Evolutionary conservation across 23 red algal species (phyloP).

Genomic region (Gracilaria domingensis): DNA sequence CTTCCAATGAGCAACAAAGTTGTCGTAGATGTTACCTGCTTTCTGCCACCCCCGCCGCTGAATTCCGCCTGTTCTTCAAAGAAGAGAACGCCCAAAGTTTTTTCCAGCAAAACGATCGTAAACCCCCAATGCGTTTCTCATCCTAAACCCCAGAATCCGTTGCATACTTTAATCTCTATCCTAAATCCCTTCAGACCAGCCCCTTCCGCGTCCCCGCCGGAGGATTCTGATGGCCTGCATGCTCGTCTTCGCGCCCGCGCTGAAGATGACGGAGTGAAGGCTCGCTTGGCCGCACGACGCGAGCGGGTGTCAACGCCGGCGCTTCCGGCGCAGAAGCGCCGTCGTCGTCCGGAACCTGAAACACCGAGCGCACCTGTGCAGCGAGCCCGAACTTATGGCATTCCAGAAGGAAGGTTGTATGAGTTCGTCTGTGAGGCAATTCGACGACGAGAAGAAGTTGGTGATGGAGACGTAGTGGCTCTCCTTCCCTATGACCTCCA

Average conservation of each 20-base stretch:
- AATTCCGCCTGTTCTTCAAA: background rate
- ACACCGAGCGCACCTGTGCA: background rate
- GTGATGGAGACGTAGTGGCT: constrained; percentile 25
- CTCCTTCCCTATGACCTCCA: constrained; percentile 62
- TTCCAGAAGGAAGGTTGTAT: constrained; percentile 28
- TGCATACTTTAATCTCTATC: constrained; percentile 11
- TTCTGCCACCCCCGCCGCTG: constrained; percentile 11
- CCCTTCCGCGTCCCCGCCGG: background rate
- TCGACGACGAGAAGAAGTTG: constrained; percentile 35
- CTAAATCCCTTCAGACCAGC: constrained; percentile 13
- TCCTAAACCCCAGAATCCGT: constrained; percentile 14
- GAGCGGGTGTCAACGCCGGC: background rate
- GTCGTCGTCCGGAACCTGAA: constrained; percentile 1
- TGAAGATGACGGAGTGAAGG: constrained; percentile 52
- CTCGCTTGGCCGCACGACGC: constrained; percentile 40
- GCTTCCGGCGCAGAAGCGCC: constrained; percentile 34
- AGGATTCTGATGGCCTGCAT: constrained; percentile 15
- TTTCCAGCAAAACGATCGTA: background rate
- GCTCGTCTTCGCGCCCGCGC: constrained; percentile 8
- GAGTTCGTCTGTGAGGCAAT: constrained; percentile 32
- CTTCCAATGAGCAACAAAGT: constrained; percentile 20
- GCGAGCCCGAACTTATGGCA: constrained; percentile 3
- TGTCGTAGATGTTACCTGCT: constrained; percentile 2
- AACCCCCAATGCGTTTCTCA: constrained; percentile 23
- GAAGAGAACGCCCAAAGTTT: background rate